Evolutionary conservation across 768 basidiomycete species (phyloP), one percentile per base, ranked within the genome.

Genomic region (Kwoniella newhampshirensis): DNA sequence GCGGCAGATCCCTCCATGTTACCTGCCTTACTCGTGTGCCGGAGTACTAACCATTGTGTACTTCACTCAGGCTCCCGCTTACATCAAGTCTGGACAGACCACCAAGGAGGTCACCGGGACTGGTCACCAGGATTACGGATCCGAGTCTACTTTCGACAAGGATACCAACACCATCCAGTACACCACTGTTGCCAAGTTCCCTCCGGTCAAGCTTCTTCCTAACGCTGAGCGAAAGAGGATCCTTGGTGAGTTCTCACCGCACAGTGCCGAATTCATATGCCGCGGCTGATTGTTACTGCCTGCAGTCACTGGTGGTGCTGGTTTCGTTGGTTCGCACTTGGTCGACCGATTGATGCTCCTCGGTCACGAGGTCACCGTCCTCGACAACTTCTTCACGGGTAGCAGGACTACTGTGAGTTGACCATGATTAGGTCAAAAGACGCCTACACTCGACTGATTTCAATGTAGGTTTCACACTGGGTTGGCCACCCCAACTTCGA

Each of bases 351-450:
- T 98, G 61, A 93, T 99, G 91, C 83, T 97, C 61, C 84, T 98
- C 49, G 96, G 96, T 15, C 96, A 99, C 73, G 92, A 97, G 76
- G 91, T 94, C 67, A 92, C 91, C 54, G 94, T 97, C 63, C 79
- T 96, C 54, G 94, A 98, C 81, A 97, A 97, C 80, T 99, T 99
- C 77, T 99, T 99, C 81, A 97, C 93, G 23, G 96, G 96, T 15
- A 89, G 88, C 53, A 92, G 92, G 78, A 94, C 91, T n/a, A 94
- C 92, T 49, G 88, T 97, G 62, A 86, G 87, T 64, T 88, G 91
- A 11, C 36, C 9, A 44, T n/a, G 18, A 30, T 36, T n/a, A 13
- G 17, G 11, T n/a, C 23, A 18, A 11, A 37, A 37, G 43, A 39
- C 52, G 18, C 41, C 23, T 7, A 28, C 25, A 11, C 15, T 32